These are phyloP conservation scores for Aureobasidium lini DNA, from an alignment of 2,329 filamentous ascomycete genomes.

Conservation along the genomic window DNA sequence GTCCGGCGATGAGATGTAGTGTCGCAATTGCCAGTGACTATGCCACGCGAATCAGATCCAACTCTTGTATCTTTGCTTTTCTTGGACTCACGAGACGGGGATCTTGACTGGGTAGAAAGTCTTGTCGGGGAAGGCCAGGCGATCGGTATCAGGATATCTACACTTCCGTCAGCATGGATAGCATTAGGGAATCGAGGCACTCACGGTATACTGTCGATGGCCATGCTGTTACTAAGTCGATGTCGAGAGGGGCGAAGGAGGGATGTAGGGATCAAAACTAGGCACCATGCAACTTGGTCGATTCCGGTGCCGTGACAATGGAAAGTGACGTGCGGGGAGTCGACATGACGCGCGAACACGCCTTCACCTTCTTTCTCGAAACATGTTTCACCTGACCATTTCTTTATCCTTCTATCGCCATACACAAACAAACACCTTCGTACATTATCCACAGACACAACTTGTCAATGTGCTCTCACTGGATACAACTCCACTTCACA, in stretches of 20 bases:
- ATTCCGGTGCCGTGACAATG: neutral
- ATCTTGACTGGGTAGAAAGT: slow-evolving; percentile 43
- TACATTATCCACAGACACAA: too few relatives aligned
- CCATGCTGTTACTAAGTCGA: slow-evolving; percentile 19
- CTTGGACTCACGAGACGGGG: slow-evolving; percentile 38
- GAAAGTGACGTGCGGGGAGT: neutral
- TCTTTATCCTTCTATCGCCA: neutral
- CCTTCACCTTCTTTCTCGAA: neutral
- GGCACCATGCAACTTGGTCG: neutral
- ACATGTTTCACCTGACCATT: neutral
- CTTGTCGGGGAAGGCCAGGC: slow-evolving; percentile 38
- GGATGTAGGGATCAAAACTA: neutral
- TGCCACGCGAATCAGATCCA: neutral
- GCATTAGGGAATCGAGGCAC: neutral
- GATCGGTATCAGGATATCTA: slow-evolving; percentile 40
- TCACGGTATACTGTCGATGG: slow-evolving; percentile 25
- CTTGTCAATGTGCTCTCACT: too few relatives aligned
- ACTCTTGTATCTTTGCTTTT: slow-evolving; percentile 22
- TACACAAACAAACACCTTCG: too few relatives aligned
- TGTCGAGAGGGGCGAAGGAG: neutral
- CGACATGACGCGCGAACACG: neutral
- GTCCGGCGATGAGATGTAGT: slow-evolving; percentile 76
- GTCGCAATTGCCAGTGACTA: slow-evolving; percentile 83
- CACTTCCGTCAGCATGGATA: neutral
- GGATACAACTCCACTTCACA: too few relatives aligned